These are phyloP conservation scores for Phytophthora macrochlamydospora DNA, from an alignment of 352 stramenopile genomes.

Conservation along the genomic window DNA sequence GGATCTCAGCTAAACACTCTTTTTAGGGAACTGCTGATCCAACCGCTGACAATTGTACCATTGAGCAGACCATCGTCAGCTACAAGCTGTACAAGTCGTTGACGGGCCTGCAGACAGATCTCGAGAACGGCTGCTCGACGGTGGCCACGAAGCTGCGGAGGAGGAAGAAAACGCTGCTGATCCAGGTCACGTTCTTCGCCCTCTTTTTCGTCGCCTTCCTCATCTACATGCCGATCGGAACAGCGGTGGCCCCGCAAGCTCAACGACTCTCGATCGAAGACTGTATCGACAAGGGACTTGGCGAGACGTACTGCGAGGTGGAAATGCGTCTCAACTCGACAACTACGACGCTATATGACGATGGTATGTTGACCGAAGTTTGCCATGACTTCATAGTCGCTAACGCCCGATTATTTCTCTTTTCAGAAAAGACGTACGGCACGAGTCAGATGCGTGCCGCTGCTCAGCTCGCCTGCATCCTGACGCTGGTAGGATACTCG, in stretches of 20 bases:
- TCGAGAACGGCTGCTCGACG: constrained; percentile 39
- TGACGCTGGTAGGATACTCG: constrained; percentile 76
- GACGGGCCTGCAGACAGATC: constrained; percentile 29
- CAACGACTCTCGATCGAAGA: constrained; percentile 47
- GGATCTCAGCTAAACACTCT: background rate
- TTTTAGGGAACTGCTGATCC: background rate
- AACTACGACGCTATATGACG: constrained; percentile 75
- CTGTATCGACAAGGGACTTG: constrained; percentile 60
- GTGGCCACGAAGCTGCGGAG: constrained; percentile 28
- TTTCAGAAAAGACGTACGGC: constrained; percentile 49
- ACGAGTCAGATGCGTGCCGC: constrained; percentile 66
- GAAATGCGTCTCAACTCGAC: constrained; percentile 61
- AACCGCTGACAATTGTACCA: background rate
- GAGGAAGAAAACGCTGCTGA: constrained; percentile 46
- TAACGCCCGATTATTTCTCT: too few species aligned
- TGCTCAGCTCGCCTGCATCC: constrained; percentile 68
- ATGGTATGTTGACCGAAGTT: constrained; percentile 39
- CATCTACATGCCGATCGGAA: constrained; percentile 64
- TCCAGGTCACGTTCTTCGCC: constrained; percentile 45
- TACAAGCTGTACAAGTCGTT: constrained; percentile 56
- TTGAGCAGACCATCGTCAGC: constrained; percentile 43
- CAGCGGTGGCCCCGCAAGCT: constrained; percentile 23
- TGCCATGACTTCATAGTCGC: background rate
- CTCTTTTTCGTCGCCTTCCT: constrained; percentile 66
- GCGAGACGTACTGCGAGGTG: constrained; percentile 62